Evolutionary conservation across 805 yeast genomes (phyloP), one percentile per base, ranked within the genome.

Genomic region (Pachysolen tannophilus): DNA sequence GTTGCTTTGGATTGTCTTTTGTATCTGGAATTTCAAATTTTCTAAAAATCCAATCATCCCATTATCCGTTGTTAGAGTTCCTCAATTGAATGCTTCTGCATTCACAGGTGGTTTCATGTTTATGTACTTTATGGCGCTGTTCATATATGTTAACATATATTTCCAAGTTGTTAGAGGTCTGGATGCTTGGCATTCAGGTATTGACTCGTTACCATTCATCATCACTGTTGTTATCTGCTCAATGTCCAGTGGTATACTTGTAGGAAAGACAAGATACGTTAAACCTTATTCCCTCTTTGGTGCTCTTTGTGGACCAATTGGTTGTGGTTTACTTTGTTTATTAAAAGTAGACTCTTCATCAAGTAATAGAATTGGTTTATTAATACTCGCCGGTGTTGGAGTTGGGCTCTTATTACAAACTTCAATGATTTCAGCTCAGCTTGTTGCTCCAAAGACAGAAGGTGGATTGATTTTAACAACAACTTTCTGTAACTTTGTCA

Each of bases 391-490:
- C 6, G 82, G 82, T 18, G 53, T 65, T 5, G 60, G 69, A 0
- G 49, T 63, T 28, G 82, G 82, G 2, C 21, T 68, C 11, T 56
- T 53, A 35, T 53, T 71, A 48, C 78, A 73, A 47, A 55, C 72
- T 2, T 43, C 61, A 11, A 53, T 69, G 31, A 46, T 70, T 21
- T 49, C 66, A 2, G 59, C 69, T 2, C 77, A 73, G 44, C 49
- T 73, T 7, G 53, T 61, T 16, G 73, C 75, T 8, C 77, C 80
- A 23, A 67, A 71, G 40, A 49, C 58, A 1, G 62, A 70, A 6
- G 79, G 78, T 11, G 62, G 68, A 3, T 58, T 61, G 6, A 68
- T 74, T 31, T 48, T 72, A 50, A 59, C 71, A 2, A 69, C 77
- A 5, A 52, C 75, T 1, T 56, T 63, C 33, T 37, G 68, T 38